A percentile compares a stretch with the other conserved stretches of the same genome.
These are phyloP conservation scores for Cystoisospora suis DNA, from an alignment of 169 alveolate genomes.

Conservation along the genomic window DNA sequence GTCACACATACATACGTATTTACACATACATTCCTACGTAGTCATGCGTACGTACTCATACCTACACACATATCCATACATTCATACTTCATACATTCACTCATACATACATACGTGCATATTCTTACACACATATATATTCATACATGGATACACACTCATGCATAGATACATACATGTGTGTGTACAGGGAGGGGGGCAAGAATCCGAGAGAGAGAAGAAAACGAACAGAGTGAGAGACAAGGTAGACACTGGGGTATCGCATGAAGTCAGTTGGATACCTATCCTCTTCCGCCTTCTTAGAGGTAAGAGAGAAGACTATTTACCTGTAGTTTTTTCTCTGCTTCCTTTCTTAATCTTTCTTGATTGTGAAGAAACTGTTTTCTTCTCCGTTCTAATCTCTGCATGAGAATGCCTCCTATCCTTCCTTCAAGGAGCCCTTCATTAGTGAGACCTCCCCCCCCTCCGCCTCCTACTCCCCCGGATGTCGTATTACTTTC, in stretches of 20 bases:
- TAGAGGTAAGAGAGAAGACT: neutral
- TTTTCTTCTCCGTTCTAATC: neutral
- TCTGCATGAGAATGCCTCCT: slow-evolving; percentile 4
- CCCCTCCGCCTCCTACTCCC: no score
- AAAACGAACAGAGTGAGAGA: neutral
- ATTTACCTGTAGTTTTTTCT: neutral
- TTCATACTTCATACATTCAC: no score
- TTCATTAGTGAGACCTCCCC: neutral
- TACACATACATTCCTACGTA: neutral
- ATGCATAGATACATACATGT: neutral
- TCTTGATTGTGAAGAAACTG: slow-evolving; percentile 13
- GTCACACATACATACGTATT: neutral
- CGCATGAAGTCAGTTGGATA: neutral
- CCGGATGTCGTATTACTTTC: no score
- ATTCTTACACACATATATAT: neutral
- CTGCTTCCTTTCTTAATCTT: neutral
- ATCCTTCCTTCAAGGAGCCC: neutral
- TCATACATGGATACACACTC: neutral
- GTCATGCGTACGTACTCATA: neutral
- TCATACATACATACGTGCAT: neutral
- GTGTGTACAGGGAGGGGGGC: neutral
- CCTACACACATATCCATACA: neutral
- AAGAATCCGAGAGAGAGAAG: neutral
- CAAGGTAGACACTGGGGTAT: neutral
- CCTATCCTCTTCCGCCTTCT: neutral